A percentile compares a stretch with the other conserved stretches of the same genome.
Evolutionary conservation across 305 asterid genomes (phyloP).

Genomic region (Andrographis paniculata): DNA sequence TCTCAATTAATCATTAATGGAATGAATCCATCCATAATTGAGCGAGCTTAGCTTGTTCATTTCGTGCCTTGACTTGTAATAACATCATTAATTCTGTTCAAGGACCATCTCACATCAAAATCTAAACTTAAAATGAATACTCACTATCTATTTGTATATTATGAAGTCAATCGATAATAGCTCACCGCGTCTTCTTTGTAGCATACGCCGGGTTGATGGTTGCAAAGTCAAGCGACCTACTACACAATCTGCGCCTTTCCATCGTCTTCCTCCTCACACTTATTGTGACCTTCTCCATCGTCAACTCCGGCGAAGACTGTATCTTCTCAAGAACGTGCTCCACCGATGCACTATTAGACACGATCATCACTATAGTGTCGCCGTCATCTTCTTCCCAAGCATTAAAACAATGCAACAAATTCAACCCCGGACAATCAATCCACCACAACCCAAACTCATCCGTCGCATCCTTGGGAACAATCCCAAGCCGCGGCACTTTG

Average conservation of each 20-base stretch:
- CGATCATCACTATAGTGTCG: slow-evolving; percentile 32
- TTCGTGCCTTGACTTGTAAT: too few relatives aligned
- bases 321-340: slow-evolving; percentile 40
- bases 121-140: too few relatives aligned
- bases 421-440: slow-evolving; percentile 12
- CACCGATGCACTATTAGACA: slow-evolving; percentile 36
- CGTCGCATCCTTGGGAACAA: slow-evolving; percentile 12
- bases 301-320: slow-evolving; percentile 33
- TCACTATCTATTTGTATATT: too few relatives aligned
- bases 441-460: slow-evolving; percentile 19
- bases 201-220: slow-evolving; percentile 7
- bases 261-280: slow-evolving; percentile 26
- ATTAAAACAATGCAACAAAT: slow-evolving; percentile 15
- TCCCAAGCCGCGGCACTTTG: slow-evolving; percentile 22
- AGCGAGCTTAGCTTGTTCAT: too few relatives aligned
- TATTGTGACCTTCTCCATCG: slow-evolving; percentile 34
- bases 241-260: slow-evolving; percentile 33
- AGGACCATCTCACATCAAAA: too few relatives aligned
- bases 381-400: slow-evolving; percentile 28
- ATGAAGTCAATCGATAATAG: too few relatives aligned
- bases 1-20: too few relatives aligned
- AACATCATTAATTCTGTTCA: too few relatives aligned
- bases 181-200: slow-evolving; percentile 1
- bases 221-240: slow-evolving; percentile 15
- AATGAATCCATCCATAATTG: too few relatives aligned